A percentile compares a stretch with the other conserved stretches of the same genome.
Conservation (phyloP, 495 filamentous ascomycete genomes). For the Aspergillus biplanus region DNA sequence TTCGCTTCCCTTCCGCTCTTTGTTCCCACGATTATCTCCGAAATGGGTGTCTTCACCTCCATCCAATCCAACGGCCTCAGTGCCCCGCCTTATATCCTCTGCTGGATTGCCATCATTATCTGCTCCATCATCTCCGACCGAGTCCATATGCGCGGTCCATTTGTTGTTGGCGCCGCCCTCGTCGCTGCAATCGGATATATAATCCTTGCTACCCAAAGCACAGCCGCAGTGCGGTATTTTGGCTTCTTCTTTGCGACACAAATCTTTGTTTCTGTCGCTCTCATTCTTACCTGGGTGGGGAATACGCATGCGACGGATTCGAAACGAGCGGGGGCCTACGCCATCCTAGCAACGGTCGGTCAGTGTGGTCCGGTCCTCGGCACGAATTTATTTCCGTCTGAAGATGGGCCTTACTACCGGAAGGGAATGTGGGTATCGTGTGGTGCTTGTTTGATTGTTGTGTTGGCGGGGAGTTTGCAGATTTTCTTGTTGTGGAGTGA, state of each 20-base stretch:
- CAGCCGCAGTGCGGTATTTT: conserved; percentile 28
- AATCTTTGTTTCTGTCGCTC: conserved; percentile 27
- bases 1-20: conserved; percentile 38
- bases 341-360: conserved; percentile 20
- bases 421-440: conserved; percentile 57
- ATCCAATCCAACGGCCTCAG: conserved; percentile 37
- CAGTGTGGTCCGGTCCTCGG: conserved; percentile 47
- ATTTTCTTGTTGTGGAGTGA: not conserved
- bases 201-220: conserved; percentile 28
- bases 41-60: conserved; percentile 33
- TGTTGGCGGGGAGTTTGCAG: not conserved
- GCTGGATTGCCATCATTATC: conserved; percentile 22
- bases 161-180: conserved; percentile 27
- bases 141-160: conserved; percentile 28
- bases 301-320: conserved; percentile 32
- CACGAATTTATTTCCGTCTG: conserved; percentile 57
- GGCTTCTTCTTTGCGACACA: conserved; percentile 33
- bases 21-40: conserved; percentile 36
- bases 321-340: conserved; percentile 28
- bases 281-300: conserved; percentile 25
- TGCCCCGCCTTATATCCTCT: conserved; percentile 37
- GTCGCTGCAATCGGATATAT: conserved; percentile 33
- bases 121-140: conserved; percentile 30
- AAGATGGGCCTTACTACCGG: conserved; percentile 54
- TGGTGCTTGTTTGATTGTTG: conserved; percentile 45